Conservation (phyloP, 1,284 basidiomycete genomes). For the Apiotrichum veenhuisii region DNA sequence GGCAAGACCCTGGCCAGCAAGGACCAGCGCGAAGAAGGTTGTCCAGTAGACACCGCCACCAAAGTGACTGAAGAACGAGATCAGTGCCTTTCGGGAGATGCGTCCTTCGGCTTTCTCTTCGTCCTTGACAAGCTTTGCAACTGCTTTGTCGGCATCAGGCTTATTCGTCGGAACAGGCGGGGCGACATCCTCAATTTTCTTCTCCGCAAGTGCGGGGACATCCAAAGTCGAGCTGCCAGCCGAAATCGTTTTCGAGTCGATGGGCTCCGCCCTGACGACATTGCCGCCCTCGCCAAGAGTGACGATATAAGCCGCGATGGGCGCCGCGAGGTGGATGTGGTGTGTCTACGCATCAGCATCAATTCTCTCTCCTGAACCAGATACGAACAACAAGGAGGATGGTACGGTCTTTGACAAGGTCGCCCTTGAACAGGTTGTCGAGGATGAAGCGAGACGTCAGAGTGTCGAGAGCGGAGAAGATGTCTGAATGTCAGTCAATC, state of each 20-base stretch:
- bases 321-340: constrained; percentile 63
- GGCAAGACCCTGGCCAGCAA: constrained; percentile 37
- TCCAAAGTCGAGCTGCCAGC: constrained; percentile 18
- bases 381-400: constrained; percentile 66
- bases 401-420: constrained; percentile 65
- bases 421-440: constrained; percentile 66
- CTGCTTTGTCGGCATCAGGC: constrained; percentile 22
- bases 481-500: constrained; percentile 50
- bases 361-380: too few species aligned
- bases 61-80: constrained; percentile 48
- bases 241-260: constrained; percentile 24
- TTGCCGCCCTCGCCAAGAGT: constrained; percentile 57
- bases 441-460: constrained; percentile 72
- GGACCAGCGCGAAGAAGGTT: constrained; percentile 35
- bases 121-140: constrained; percentile 53
- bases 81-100: constrained; percentile 51
- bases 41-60: constrained; percentile 52
- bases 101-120: constrained; percentile 62
- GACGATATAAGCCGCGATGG: constrained; percentile 63
- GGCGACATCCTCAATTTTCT: constrained; percentile 35
- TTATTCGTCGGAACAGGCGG: constrained; percentile 31
- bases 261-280: constrained; percentile 42
- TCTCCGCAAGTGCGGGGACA: constrained; percentile 19
- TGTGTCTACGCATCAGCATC: constrained; percentile 54
- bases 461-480: constrained; percentile 54